Conservation (phyloP, 2,329 filamentous ascomycete genomes). For the Ophiostoma perfectum region DNA sequence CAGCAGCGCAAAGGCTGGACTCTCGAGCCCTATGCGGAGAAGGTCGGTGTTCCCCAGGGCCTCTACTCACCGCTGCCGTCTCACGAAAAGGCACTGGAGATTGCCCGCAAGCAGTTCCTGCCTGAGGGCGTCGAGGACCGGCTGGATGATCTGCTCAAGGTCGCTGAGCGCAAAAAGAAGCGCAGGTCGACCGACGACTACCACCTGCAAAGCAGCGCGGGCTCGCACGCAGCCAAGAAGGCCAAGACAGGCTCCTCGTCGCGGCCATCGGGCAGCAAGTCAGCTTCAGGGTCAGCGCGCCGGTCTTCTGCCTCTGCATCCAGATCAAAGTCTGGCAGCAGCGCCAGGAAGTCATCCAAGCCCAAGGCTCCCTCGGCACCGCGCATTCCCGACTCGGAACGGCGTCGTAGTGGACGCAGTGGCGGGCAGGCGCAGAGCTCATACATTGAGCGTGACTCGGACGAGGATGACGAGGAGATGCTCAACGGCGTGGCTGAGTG, state of each 20-base stretch:
- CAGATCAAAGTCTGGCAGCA: background rate
- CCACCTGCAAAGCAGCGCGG: constrained; percentile 35
- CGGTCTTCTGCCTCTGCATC: background rate
- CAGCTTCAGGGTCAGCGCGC: constrained; percentile 34
- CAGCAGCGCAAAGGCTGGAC: constrained; percentile 81
- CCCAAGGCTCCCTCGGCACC: constrained; percentile 19
- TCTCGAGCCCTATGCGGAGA: constrained; percentile 75
- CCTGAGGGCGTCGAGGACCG: constrained; percentile 69
- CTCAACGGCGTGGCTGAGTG: constrained; percentile 55
- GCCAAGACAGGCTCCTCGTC: constrained; percentile 30
- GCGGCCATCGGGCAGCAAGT: constrained; percentile 33
- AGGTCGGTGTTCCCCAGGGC: constrained; percentile 72
- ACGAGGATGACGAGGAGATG: constrained; percentile 58
- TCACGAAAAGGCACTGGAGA: constrained; percentile 73
- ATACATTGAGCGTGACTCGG: constrained; percentile 54
- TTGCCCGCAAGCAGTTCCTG: constrained; percentile 80
- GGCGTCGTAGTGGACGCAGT: constrained; percentile 51
- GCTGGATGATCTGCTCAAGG: constrained; percentile 62
- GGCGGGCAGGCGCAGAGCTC: constrained; percentile 39
- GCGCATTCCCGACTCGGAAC: constrained; percentile 40
- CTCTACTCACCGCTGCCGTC: constrained; percentile 71
- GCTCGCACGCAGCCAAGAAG: constrained; percentile 37
- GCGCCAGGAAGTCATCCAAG: constrained; percentile 18
- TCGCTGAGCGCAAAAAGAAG: constrained; percentile 70
- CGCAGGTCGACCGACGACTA: constrained; percentile 51